Base-by-base conservation (phyloP, 1,284 basidiomycete genomes). In the Vanrija sp. region DNA sequence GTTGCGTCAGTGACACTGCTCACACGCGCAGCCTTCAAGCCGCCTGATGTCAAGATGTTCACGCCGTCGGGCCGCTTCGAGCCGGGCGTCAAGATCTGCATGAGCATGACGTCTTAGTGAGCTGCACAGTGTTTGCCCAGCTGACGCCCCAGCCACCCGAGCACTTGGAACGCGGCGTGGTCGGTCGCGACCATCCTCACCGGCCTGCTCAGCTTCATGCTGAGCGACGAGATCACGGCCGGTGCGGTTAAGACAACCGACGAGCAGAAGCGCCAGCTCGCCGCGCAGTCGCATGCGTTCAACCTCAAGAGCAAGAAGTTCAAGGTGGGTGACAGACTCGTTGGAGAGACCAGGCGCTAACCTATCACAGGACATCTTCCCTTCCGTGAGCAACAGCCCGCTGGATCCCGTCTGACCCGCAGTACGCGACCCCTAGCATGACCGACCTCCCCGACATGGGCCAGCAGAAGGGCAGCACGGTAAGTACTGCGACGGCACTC, bases 1-100 rank as follows among this genome's bases (percentile, higher is more conserved):
- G 19, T 9, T 7, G 18, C 12, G 6, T 23, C 21, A 23, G 21
- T 23, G 18, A 18, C 16, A n/a, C 5, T 29, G 12, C 46, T 54
- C 18, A 48, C 40, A 6, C 12, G 16, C 25, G 12, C 53, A 61
- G 91, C 89, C 3, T 94, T 93, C 81, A 93, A 91, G 76, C 91
- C 91, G 0, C 93, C 93, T 59, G 93, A 93, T 54, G 95, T 97
- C 80, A 97, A 96, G 88, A 90, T 96, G 88, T 85, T 89, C 71
- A 97, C 93, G 19, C 93, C 93, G 0, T 92, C 89, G 15, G 93
- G 93, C 12, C 85, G 93, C 50, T 97, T 97, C 75, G 86, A 91
- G 66, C 87, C 89, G 26, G 90, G 94, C 78, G 86, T 86, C 78
- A 94, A 93, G 82, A 97, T 97, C 63, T 95, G 91, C 72, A 93